A percentile compares a stretch with the other conserved stretches of the same genome.
Evolutionary conservation across 257 asterid genomes (phyloP).

Genomic region (Datura wrightii): DNA sequence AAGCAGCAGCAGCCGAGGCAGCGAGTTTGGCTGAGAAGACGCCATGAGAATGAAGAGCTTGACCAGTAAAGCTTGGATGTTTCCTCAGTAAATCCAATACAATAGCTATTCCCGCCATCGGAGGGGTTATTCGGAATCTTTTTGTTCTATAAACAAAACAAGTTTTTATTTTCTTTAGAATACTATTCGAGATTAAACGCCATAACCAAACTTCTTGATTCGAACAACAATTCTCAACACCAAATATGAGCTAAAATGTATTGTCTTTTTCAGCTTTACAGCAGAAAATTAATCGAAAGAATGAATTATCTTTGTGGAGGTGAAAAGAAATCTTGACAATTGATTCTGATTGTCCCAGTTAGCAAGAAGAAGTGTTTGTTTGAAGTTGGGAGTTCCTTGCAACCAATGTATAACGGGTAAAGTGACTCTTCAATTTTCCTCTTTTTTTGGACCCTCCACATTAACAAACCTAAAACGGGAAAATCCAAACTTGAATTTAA

Average conservation of each 20-base stretch:
- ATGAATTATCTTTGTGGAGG: neutral
- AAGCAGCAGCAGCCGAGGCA: constrained; percentile 50
- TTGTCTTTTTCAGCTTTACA: too few species aligned
- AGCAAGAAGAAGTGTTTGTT: too few species aligned
- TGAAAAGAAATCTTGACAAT: too few species aligned
- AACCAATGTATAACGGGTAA: too few species aligned
- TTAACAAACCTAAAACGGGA: too few species aligned
- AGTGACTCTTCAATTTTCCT: too few species aligned
- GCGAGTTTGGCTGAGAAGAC: constrained; percentile 54
- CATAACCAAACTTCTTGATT: constrained; percentile 29
- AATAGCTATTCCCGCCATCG: constrained; percentile 65
- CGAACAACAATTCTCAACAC: neutral
- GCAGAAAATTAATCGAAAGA: neutral
- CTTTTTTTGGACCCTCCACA: too few species aligned
- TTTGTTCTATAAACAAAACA: neutral
- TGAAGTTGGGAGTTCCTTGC: too few species aligned
- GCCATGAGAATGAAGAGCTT: constrained; percentile 52
- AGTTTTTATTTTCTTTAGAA: neutral
- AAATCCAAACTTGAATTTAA: too few species aligned
- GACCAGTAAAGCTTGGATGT: constrained; percentile 51
- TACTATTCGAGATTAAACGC: neutral
- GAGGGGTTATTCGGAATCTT: neutral
- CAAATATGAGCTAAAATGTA: too few species aligned
- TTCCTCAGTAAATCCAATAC: constrained; percentile 60
- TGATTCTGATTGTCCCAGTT: too few species aligned